Percentiles rank a stretch among this genome's conserved stretches.
These are phyloP conservation scores for Zygosaccharomyces gambellarensis DNA, from an alignment of 805 yeast species.

Conservation along the genomic window DNA sequence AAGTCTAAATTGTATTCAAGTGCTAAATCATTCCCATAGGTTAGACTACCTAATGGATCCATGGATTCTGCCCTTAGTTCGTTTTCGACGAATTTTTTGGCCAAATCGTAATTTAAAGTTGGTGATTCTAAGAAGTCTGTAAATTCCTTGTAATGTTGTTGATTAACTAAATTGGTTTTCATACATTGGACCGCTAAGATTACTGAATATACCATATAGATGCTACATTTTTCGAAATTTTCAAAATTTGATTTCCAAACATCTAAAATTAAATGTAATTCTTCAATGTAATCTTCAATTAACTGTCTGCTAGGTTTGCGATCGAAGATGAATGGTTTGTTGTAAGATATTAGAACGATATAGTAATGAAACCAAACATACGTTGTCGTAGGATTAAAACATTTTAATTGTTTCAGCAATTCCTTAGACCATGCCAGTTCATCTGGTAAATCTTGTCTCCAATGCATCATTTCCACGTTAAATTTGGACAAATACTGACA, in stretches of 20 bases:
- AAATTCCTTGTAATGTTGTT: conserved; percentile 15
- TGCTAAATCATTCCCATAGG: conserved; percentile 30
- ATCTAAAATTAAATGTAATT: conserved; percentile 18
- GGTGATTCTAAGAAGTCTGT: conserved; percentile 20
- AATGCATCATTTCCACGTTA: conserved; percentile 42
- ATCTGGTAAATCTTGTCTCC: conserved; percentile 44
- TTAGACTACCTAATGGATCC: conserved; percentile 26
- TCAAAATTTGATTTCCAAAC: conserved; percentile 20
- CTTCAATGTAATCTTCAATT: conserved; percentile 26
- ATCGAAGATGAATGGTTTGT: conserved; percentile 46
- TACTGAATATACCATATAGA: conserved; percentile 29
- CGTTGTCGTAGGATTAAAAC: conserved; percentile 46
- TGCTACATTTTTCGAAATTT: conserved; percentile 23
- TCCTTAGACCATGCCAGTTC: conserved; percentile 44
- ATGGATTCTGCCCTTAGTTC: conserved; percentile 19
- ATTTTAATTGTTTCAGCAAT: conserved; percentile 33
- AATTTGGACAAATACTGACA: conserved; percentile 37
- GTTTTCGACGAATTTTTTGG: conserved; percentile 25
- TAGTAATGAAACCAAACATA: conserved; percentile 50
- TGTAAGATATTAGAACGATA: conserved; percentile 49
- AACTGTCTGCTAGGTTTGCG: conserved; percentile 17
- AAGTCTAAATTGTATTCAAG: conserved; percentile 32
- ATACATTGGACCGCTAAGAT: conserved; percentile 29
- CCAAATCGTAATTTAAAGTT: conserved; percentile 27
- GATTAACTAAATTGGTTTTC: conserved; percentile 21